A percentile compares a stretch with the other conserved stretches of the same genome.
phyloP scores from a whole-genome alignment of 1,139 yeast genomes.

The Candida tetrigidarum region DNA sequence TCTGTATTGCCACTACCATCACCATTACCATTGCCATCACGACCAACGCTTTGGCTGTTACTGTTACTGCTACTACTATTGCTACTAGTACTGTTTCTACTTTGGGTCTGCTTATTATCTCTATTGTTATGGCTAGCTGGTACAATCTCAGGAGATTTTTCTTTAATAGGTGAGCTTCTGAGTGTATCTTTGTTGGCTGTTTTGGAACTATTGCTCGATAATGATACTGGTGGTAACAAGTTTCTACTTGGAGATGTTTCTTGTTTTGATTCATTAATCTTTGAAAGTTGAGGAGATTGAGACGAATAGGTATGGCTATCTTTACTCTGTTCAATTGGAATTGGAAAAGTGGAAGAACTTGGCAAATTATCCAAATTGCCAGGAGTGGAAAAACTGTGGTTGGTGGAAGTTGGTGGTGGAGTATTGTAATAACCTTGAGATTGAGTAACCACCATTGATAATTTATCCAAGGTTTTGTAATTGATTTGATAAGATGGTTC shows the following conservation, averaged over 20 bases:
- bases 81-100: background rate
- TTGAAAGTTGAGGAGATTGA: background rate
- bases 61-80: no score
- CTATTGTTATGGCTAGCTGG: conserved; percentile 1
- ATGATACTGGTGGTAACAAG: conserved; percentile 38
- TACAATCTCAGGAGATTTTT: background rate
- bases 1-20: background rate
- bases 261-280: conserved; percentile 5
- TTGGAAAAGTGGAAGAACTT: conserved; percentile 6
- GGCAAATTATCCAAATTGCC: conserved; percentile 7
- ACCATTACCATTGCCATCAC: background rate
- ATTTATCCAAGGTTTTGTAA: conserved; percentile 41
- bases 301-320: conserved; percentile 6
- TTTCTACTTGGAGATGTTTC: conserved; percentile 19
- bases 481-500: conserved; percentile 30
- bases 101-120: background rate
- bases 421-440: conserved; percentile 19
- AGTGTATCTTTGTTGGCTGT: background rate
- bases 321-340: conserved; percentile 11
- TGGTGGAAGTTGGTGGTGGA: conserved; percentile 23
- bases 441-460: conserved; percentile 24
- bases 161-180: background rate
- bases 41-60: no score
- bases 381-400: conserved; percentile 12
- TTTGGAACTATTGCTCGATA: conserved; percentile 7